Percentiles rank a stretch among this genome's conserved stretches.
phyloP scores from a whole-genome alignment of 2,329 filamentous ascomycete species.

The Thelonectria rubi region DNA sequence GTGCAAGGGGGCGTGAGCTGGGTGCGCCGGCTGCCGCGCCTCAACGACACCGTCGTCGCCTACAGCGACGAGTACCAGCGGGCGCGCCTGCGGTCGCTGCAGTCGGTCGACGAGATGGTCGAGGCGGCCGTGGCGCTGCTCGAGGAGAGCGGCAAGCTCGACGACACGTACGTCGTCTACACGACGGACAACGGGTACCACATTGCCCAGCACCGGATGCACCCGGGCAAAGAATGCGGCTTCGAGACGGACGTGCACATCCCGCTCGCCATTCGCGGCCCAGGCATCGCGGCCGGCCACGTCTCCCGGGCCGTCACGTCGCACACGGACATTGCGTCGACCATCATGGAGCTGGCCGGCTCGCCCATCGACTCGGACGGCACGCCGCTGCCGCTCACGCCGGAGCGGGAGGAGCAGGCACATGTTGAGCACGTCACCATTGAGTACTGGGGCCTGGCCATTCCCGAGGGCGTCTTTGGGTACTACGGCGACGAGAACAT shows the following conservation, averaged over 20 bases:
- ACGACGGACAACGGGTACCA: slow-evolving; percentile 63
- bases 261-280: slow-evolving; percentile 61
- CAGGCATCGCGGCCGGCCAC: slow-evolving; percentile 52
- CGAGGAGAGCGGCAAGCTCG: slow-evolving; percentile 43
- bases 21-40: slow-evolving; percentile 50
- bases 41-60: slow-evolving; percentile 44
- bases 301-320: slow-evolving; percentile 54
- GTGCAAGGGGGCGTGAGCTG: slow-evolving; percentile 53
- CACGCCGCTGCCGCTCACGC: slow-evolving; percentile 52
- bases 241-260: slow-evolving; percentile 63
- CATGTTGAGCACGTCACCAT: slow-evolving; percentile 59
- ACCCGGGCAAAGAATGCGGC: slow-evolving; percentile 61
- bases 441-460: slow-evolving; percentile 60
- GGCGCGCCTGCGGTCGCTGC: slow-evolving; percentile 52
- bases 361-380: slow-evolving; percentile 60
- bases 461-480: slow-evolving; percentile 40
- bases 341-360: slow-evolving; percentile 53
- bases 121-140: slow-evolving; percentile 48
- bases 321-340: slow-evolving; percentile 65
- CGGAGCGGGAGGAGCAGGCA: slow-evolving; percentile 25
- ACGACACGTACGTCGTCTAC: slow-evolving; percentile 61
- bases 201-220: slow-evolving; percentile 62
- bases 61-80: slow-evolving; percentile 53
- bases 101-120: slow-evolving; percentile 56
- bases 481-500: slow-evolving; percentile 8